Percentiles rank a stretch among this genome's conserved stretches.
Evolutionary conservation across 2,329 filamentous ascomycete species (phyloP).

Genomic region (Dendryphion nanum): DNA sequence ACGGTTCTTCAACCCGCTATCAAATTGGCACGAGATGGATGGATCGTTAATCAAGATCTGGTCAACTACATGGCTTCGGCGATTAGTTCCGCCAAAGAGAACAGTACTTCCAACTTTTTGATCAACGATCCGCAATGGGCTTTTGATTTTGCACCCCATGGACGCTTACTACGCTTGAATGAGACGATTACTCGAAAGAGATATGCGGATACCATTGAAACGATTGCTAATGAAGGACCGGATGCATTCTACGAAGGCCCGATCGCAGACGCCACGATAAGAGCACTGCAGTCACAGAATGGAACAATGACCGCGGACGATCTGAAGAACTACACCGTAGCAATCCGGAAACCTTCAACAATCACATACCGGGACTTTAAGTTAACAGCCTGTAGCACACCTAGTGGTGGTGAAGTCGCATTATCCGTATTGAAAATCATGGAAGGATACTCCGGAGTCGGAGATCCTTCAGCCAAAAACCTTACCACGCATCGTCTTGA

Average conservation of each 20-base stretch:
- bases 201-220: constrained; percentile 76
- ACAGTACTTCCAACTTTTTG: constrained; percentile 61
- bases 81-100: constrained; percentile 28
- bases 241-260: constrained; percentile 73
- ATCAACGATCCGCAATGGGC: constrained; percentile 76
- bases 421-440: constrained; percentile 78
- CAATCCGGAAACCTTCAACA: constrained; percentile 59
- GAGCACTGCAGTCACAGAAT: constrained; percentile 64
- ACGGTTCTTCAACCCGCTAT: constrained; percentile 73
- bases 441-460: constrained; percentile 70
- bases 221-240: constrained; percentile 69
- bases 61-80: constrained; percentile 67
- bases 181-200: constrained; percentile 78
- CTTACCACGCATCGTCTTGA: constrained; percentile 78
- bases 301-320: constrained; percentile 87
- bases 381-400: constrained; percentile 68
- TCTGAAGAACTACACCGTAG: constrained; percentile 69
- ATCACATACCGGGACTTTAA: constrained; percentile 63
- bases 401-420: constrained; percentile 74
- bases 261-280: constrained; percentile 72
- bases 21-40: constrained; percentile 58
- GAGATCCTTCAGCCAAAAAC: constrained; percentile 55
- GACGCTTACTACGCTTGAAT: constrained; percentile 67
- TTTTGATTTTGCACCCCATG: constrained; percentile 83
- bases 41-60: constrained; percentile 70